Conservation (phyloP, 164 flowering plant species). For the Protea cynaroides region DNA sequence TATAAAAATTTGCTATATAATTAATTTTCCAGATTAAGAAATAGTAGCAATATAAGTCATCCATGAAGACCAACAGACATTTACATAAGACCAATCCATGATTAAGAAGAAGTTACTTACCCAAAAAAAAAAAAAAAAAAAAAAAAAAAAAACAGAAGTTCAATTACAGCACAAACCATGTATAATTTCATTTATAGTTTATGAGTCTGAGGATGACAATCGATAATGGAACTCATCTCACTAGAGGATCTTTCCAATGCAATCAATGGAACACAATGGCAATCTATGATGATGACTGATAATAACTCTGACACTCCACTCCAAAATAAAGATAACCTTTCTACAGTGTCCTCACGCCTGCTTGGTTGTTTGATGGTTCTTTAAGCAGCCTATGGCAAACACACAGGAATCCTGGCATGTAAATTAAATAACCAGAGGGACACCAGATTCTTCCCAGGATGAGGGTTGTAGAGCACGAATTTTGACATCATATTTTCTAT, state of each 20-base stretch:
- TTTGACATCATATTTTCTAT: constrained; percentile 46
- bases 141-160: background rate
- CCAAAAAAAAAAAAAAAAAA: no score
- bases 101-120: no score
- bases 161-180: background rate
- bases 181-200: background rate
- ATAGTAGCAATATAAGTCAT: no score
- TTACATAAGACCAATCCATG: no score
- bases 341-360: background rate
- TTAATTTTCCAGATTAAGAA: no score
- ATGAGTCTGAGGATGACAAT: background rate
- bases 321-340: background rate
- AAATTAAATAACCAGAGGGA: constrained; percentile 36
- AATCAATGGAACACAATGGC: background rate
- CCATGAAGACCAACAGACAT: no score
- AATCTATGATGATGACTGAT: background rate
- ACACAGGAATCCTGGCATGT: background rate
- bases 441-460: constrained; percentile 35
- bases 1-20: no score
- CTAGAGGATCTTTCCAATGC: constrained; percentile 19
- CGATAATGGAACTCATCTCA: no score
- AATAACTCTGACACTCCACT: background rate
- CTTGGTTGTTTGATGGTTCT: background rate
- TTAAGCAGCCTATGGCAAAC: background rate
- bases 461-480: constrained; percentile 75